These are phyloP conservation scores for Haematococcus lacustris DNA, from an alignment of 139 green algal species.

Conservation along the genomic window DNA sequence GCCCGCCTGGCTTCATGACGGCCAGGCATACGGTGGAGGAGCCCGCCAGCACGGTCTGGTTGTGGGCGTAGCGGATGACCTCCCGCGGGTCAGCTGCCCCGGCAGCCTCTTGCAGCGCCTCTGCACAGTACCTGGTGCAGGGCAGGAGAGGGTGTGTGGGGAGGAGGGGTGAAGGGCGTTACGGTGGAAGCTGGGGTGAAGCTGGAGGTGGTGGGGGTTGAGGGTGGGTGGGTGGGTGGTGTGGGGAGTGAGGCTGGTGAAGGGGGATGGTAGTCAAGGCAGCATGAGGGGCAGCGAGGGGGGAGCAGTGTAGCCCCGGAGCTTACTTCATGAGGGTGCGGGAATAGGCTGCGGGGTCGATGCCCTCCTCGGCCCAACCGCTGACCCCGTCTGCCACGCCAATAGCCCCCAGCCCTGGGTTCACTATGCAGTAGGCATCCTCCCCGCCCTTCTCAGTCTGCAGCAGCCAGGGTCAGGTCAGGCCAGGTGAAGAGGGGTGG, in stretches of 20 bases:
- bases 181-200: no score
- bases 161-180: no score
- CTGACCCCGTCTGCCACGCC: slow-evolving; percentile 86
- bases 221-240: no score
- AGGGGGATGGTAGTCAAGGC: no score
- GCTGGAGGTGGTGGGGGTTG: no score
- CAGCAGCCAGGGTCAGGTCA: no score
- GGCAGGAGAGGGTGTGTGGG: no score
- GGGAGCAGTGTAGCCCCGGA: no score
- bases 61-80: slow-evolving; percentile 42
- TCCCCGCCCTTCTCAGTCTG: slow-evolving; percentile 68
- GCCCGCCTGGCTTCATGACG: slow-evolving; percentile 21
- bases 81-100: slow-evolving; percentile 19
- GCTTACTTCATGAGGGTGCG: slow-evolving; percentile 44
- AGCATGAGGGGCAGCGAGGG: no score
- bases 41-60: slow-evolving; percentile 25
- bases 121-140: slow-evolving; percentile 16
- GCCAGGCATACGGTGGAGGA: slow-evolving; percentile 27
- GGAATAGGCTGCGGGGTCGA: slow-evolving; percentile 77
- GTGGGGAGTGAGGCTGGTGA: no score
- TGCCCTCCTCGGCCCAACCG: slow-evolving; percentile 77
- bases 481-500: no score
- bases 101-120: slow-evolving; percentile 13
- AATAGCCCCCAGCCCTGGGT: slow-evolving; percentile 44
- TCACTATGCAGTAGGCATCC: slow-evolving; percentile 78